phyloP scores from a whole-genome alignment of 805 yeast genomes.

The Barnettozyma botsteinii region DNA sequence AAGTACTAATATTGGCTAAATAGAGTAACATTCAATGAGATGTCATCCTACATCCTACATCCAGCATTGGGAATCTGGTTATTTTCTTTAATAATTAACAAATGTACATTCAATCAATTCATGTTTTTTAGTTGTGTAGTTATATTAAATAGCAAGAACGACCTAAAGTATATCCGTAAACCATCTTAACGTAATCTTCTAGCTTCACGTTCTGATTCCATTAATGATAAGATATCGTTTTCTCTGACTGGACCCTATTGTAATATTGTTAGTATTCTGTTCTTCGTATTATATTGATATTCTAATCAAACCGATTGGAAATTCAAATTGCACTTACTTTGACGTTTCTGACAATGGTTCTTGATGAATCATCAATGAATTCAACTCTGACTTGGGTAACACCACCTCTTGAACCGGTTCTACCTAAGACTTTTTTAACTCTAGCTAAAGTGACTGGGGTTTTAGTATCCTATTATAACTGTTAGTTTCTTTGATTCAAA shows the following conservation, averaged over 20 bases:
- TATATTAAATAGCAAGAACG: conserved; percentile 15
- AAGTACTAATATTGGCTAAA: not conserved
- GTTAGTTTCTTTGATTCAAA: conserved; percentile 4
- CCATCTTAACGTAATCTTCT: conserved; percentile 75
- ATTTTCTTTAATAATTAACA: conserved; percentile 15
- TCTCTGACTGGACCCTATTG: conserved; percentile 85
- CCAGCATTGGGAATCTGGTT: not conserved
- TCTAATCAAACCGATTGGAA: too few relatives aligned
- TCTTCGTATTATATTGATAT: too few relatives aligned
- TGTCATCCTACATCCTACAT: conserved; percentile 1
- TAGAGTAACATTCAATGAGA: not conserved
- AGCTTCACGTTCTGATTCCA: conserved; percentile 99
- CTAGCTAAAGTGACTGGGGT: conserved; percentile 94
- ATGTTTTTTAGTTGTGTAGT: conserved; percentile 12
- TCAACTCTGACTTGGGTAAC: conserved; percentile 98
- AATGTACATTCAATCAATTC: conserved; percentile 27
- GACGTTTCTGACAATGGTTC: conserved; percentile 96
- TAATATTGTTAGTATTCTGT: conserved; percentile 10
- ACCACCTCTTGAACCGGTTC: conserved; percentile 99
- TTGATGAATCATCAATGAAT: conserved; percentile 90
- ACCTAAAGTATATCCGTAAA: conserved; percentile 18
- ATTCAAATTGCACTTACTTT: conserved; percentile 34
- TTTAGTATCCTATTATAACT: conserved; percentile 23
- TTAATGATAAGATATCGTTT: conserved; percentile 96
- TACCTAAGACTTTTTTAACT: conserved; percentile 98